phyloP scores from a whole-genome alignment of 352 stramenopile species.

The Globisporangium polare region DNA sequence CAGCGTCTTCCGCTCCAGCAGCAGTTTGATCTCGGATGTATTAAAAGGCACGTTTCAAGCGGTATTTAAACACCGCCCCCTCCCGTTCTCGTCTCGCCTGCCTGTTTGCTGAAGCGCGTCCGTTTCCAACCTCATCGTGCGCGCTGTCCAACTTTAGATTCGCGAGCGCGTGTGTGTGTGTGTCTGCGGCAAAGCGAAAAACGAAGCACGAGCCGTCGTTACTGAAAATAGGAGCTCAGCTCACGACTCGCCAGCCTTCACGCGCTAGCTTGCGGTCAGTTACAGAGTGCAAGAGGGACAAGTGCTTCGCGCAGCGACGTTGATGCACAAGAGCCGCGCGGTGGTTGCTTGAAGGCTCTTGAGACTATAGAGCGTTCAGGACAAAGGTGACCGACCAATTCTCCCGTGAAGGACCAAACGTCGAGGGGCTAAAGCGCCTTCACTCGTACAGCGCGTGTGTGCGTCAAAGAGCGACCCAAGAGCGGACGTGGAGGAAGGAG shows the following conservation, averaged over 20 bases:
- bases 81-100: background rate
- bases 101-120: conserved; percentile 1
- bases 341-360: conserved; percentile 7
- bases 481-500: background rate
- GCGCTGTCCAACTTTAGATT: conserved; percentile 10
- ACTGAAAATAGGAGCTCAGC: conserved; percentile 3
- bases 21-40: background rate
- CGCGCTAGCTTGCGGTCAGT: conserved; percentile 2
- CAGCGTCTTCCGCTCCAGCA: no score
- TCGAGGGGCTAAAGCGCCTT: background rate
- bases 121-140: conserved; percentile 4
- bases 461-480: background rate
- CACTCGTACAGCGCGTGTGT: background rate
- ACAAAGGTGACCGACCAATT: background rate
- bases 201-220: background rate
- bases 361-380: background rate
- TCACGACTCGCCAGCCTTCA: background rate
- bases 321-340: conserved; percentile 2
- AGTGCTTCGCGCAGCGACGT: background rate
- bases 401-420: background rate
- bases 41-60: background rate
- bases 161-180: background rate
- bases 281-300: conserved; percentile 9
- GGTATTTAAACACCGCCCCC: conserved; percentile 1
- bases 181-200: conserved; percentile 5